Evolutionary conservation across 305 asterid species (phyloP).

Genomic region (Plantago rigida): DNA sequence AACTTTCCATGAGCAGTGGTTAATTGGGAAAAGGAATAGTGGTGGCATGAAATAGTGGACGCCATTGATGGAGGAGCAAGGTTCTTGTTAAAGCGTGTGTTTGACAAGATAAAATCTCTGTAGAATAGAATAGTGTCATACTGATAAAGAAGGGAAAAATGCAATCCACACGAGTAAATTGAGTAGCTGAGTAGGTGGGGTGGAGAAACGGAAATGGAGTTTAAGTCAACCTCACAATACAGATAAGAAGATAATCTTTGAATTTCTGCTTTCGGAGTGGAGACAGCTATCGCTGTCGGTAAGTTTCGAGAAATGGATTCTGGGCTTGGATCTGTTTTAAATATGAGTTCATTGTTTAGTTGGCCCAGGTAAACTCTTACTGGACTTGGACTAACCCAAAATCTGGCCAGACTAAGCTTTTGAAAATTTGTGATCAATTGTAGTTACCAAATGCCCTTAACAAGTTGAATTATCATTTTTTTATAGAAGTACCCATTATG

Average conservation of each 20-base stretch:
- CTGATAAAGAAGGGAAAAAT: conserved; percentile 17
- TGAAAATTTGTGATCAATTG: no score
- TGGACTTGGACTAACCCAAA: no score
- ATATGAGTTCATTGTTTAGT: no score
- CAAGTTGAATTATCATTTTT: no score
- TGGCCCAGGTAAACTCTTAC: no score
- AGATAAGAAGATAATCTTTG: conserved; percentile 46
- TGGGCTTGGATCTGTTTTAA: not conserved
- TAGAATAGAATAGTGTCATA: not conserved
- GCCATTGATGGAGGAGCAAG: conserved; percentile 48
- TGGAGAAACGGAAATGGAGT: conserved; percentile 14
- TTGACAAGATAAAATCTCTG: conserved; percentile 41
- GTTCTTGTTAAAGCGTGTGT: not conserved
- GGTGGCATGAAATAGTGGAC: conserved; percentile 47
- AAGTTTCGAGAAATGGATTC: not conserved
- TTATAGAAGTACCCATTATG: no score
- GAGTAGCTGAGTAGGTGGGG: conserved; percentile 19
- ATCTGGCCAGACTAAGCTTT: no score
- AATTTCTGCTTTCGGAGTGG: not conserved
- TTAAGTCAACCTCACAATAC: conserved; percentile 49
- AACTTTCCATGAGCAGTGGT: conserved; percentile 26
- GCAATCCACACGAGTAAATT: conserved; percentile 24
- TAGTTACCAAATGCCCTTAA: no score
- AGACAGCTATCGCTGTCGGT: not conserved
- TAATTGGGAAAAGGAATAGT: conserved; percentile 31